Percentiles rank a stretch among this genome's conserved stretches.
These are phyloP conservation scores for Quercus alba DNA, from an alignment of 306 rosid species.

Conservation along the genomic window DNA sequence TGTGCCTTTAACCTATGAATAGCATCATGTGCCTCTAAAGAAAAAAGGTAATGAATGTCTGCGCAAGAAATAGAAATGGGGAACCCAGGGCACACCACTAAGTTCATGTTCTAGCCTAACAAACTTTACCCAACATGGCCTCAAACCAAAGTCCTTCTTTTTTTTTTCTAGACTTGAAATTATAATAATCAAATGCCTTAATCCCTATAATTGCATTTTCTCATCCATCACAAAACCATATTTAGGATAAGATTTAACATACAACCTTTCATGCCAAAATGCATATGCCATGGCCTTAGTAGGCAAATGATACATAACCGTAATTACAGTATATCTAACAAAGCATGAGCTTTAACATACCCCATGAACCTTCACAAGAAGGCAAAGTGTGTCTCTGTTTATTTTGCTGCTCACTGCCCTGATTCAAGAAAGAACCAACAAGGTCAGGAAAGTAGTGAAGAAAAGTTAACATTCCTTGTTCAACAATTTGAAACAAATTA, in stretches of 20 bases:
- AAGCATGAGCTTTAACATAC: conserved; percentile 39
- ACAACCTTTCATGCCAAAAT: not conserved
- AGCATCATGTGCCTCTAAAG: not conserved
- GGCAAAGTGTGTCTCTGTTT: conserved; percentile 70
- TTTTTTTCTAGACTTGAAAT: not conserved
- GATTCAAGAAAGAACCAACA: conserved; percentile 26
- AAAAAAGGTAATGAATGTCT: too few relatives aligned
- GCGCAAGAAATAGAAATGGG: not conserved
- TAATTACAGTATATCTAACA: not conserved
- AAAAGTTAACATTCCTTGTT: not conserved
- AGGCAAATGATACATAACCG: not conserved
- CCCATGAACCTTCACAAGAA: conserved; percentile 74
- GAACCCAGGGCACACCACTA: not conserved
- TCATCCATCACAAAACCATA: not conserved
- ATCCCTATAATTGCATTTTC: not conserved
- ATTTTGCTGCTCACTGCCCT: conserved; percentile 78
- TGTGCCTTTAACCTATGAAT: conserved; percentile 3
- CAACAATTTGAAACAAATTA: not conserved
- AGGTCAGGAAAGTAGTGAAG: conserved; percentile 10
- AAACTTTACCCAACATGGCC: not conserved
- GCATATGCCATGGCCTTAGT: not conserved
- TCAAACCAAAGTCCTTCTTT: not conserved
- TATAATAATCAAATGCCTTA: not conserved
- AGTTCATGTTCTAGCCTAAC: not conserved
- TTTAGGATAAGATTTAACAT: not conserved